These are phyloP conservation scores for Spathaspora arborariae DNA, from an alignment of 805 yeast species.

Conservation along the genomic window DNA sequence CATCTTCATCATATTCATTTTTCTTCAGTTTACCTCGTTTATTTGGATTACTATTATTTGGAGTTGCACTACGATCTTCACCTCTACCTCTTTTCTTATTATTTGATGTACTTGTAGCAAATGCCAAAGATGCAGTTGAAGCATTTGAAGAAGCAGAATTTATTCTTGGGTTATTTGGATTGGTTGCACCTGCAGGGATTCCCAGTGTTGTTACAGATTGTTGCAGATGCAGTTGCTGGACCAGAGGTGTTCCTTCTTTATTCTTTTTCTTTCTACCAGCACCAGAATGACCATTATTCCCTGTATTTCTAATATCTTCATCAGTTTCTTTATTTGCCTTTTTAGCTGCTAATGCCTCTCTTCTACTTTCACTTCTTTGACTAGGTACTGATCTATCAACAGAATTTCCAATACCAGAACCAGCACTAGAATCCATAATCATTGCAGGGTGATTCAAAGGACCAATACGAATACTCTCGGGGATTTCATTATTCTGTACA, in stretches of 20 bases:
- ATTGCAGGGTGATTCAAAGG: conserved; percentile 90
- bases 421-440: conserved; percentile 50
- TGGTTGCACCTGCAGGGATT: conserved; percentile 1
- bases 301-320: conserved; percentile 11
- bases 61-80: conserved; percentile 6
- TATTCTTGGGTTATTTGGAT: background rate
- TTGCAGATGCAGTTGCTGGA: background rate
- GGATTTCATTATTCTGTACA: conserved; percentile 71
- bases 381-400: conserved; percentile 61
- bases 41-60: conserved; percentile 12
- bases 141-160: background rate
- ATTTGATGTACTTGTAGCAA: conserved; percentile 7
- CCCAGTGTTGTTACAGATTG: background rate
- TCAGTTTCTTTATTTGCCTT: conserved; percentile 51
- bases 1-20: conserved; percentile 15
- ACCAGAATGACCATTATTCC: background rate
- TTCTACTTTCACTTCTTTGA: conserved; percentile 76
- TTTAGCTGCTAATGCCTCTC: conserved; percentile 91
- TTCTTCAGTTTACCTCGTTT: conserved; percentile 15
- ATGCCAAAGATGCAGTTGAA: background rate
- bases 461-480: conserved; percentile 73
- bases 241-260: conserved; percentile 14
- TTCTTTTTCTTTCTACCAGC: conserved; percentile 11
- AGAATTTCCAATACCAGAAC: conserved; percentile 31
- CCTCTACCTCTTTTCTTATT: conserved; percentile 15